These are phyloP conservation scores for Byssoonygena ceratinophila DNA, from an alignment of 2,329 filamentous ascomycete genomes.

Conservation along the genomic window DNA sequence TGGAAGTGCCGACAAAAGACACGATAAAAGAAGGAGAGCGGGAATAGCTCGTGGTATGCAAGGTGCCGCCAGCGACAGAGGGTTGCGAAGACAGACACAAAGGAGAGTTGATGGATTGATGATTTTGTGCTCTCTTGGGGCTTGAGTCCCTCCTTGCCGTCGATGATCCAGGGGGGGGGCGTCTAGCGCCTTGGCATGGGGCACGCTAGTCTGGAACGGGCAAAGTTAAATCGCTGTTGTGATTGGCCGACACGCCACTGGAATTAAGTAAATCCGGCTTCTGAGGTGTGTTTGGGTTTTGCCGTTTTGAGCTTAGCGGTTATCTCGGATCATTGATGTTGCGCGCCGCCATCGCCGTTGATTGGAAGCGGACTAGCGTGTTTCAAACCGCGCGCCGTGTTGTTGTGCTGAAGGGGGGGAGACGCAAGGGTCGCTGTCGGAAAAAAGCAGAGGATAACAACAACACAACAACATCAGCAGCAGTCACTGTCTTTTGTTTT, in stretches of 20 bases:
- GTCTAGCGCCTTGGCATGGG: constrained; percentile 1
- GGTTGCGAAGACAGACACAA: not conserved
- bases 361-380: not conserved
- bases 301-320: not conserved
- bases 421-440: not conserved
- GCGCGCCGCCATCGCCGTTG: not conserved
- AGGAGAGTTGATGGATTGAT: too few relatives aligned
- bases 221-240: too few relatives aligned
- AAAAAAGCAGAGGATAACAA: too few relatives aligned
- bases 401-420: too few relatives aligned
- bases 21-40: not conserved
- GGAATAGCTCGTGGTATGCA: not conserved
- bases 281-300: not conserved
- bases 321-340: not conserved
- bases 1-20: constrained; percentile 6
- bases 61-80: constrained; percentile 6
- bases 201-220: not conserved
- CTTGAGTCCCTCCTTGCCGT: not conserved
- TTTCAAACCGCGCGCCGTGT: not conserved
- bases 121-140: not conserved
- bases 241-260: not conserved
- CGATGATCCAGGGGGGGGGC: not conserved
- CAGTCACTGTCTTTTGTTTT: not conserved
- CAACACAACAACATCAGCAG: not conserved
- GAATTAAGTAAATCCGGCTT: not conserved